Base-by-base conservation (phyloP, 1,139 yeast genomes). In the Geotrichum restrictum region DNA sequence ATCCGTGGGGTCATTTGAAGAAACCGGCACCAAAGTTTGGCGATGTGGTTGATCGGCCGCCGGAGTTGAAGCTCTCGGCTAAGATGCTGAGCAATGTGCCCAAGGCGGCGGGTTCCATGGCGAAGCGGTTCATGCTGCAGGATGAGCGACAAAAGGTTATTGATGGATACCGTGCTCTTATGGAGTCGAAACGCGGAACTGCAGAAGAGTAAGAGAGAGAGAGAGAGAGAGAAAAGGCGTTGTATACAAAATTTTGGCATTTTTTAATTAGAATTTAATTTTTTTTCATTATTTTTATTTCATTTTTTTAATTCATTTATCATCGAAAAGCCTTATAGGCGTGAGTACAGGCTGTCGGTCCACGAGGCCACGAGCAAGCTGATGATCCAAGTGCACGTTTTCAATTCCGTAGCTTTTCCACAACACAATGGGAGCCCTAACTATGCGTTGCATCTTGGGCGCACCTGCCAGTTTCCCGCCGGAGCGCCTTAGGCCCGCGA, bases 11-110 rank as follows among this genome's bases (percentile, higher is more conserved):
- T 4, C 60, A 59, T 14, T 57, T 72, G 22, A 64, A 68, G 37
- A 59, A 60, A 42, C 51, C 56, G 14, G 48, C 53, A 34, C 73
- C 75, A 33, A 70, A 70, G 59, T 72, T 72, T 52, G 74, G 74
- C 7, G 76, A 72, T 32, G 70, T 70, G 2, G 75, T 67, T 0
- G 74, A 70, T 41, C 60, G 70, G 13, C 76, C 76, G 3, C 76
- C 76, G 1, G 69, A 66, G 48, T 63, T 72, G 43, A 67, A 62
- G 10, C 55, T 62, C 21, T 67, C 72, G 5, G 59, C 63, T 31
- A 64, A 64, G 51, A 52, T 60, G 49, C 53, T 63, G 48, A 62
- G 62, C 46, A 70, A 68, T 52, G 72, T 72, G 3, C 76, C 76
- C 29, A 71, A 71, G 58, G 50, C 69, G 2, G 71, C 74, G 2